Percentiles rank a stretch among this genome's conserved stretches.
Conservation (phyloP, 2,329 filamentous ascomycete species). For the Penicillium fuscoglaucum region DNA sequence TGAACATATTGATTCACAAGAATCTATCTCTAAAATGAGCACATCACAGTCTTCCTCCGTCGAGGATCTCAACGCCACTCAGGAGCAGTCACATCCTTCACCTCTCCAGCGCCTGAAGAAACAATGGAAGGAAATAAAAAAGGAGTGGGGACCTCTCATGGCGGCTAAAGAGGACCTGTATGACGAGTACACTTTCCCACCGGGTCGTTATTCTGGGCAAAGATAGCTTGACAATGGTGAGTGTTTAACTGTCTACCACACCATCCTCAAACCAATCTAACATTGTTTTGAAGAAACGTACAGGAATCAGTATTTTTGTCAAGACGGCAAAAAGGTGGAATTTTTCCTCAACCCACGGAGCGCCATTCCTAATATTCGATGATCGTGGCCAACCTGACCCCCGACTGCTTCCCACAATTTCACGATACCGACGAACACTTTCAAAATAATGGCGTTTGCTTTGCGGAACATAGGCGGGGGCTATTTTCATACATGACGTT, state of each 20-base stretch:
- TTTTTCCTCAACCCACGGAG: not conserved
- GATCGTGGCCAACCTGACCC: not conserved
- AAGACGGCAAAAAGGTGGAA: not conserved
- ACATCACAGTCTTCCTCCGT: not conserved
- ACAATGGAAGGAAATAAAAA: slow-evolving; percentile 8
- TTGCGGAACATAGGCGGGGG: not conserved
- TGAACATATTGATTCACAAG: not conserved
- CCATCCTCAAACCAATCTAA: not conserved
- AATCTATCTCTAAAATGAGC: not conserved
- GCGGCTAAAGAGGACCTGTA: slow-evolving; percentile 20
- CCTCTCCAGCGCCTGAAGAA: slow-evolving; percentile 12
- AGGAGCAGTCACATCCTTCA: not conserved
- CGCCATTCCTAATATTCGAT: not conserved
- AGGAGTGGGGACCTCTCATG: slow-evolving; percentile 23
- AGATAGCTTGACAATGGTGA: slow-evolving; percentile 5
- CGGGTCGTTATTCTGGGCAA: slow-evolving; percentile 21
- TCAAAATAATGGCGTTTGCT: not conserved
- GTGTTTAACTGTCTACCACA: not conserved
- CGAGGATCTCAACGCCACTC: not conserved
- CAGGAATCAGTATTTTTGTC: not conserved
- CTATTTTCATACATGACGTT: not conserved
- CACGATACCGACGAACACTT: not conserved
- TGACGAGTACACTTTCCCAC: slow-evolving; percentile 26
- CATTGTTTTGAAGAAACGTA: not conserved
- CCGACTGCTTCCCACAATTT: not conserved